Conservation (phyloP, 371 early-diverging fungal species). For the Circinella umbellata region DNA sequence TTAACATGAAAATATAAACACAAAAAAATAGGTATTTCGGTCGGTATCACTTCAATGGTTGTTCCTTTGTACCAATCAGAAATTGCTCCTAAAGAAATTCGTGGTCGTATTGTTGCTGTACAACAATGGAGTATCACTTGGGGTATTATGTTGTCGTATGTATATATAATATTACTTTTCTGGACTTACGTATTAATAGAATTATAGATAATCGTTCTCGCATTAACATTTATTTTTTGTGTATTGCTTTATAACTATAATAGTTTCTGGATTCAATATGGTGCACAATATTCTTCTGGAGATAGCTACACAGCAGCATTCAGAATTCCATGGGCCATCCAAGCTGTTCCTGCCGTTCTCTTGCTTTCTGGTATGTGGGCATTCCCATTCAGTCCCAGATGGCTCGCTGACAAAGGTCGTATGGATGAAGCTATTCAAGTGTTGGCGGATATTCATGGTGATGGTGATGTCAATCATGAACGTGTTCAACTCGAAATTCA, state of each 20-base stretch:
- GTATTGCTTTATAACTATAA: background rate
- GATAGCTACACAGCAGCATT: slow-evolving; percentile 55
- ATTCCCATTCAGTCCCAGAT: slow-evolving; percentile 89
- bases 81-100: slow-evolving; percentile 67
- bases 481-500: slow-evolving; percentile 61
- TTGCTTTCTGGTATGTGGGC: slow-evolving; percentile 68
- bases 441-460: slow-evolving; percentile 73
- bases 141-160: slow-evolving; percentile 56
- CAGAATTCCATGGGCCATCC: slow-evolving; percentile 84
- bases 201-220: too few species aligned
- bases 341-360: slow-evolving; percentile 78
- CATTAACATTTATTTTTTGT: background rate
- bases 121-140: slow-evolving; percentile 81
- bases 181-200: background rate
- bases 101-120: slow-evolving; percentile 76
- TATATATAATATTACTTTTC: background rate
- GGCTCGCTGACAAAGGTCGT: slow-evolving; percentile 71
- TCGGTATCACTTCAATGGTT: slow-evolving; percentile 64
- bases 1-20: background rate
- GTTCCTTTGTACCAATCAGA: slow-evolving; percentile 83
- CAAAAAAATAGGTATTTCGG: slow-evolving; percentile 26
- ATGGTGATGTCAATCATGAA: slow-evolving; percentile 52
- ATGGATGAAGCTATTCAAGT: slow-evolving; percentile 71
- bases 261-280: slow-evolving; percentile 24
- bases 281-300: slow-evolving; percentile 1